Evolutionary conservation across 2,329 filamentous ascomycete genomes (phyloP).

Genomic region (Elsinoe arachidis): DNA sequence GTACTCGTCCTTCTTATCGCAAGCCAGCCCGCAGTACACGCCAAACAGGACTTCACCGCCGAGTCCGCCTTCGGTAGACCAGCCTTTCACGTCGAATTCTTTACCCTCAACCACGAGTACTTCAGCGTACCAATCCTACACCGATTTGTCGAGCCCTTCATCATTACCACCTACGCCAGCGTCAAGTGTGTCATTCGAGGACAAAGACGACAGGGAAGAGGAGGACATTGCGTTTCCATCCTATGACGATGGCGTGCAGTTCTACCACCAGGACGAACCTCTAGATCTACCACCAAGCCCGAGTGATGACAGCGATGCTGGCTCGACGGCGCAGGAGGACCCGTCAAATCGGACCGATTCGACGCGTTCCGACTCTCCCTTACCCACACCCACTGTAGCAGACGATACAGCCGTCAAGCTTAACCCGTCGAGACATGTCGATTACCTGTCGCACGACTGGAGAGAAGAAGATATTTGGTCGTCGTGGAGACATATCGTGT

Average conservation of each 20-base stretch:
- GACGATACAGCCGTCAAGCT: constrained; percentile 70
- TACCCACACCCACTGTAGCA: constrained; percentile 53
- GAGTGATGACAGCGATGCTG: constrained; percentile 15
- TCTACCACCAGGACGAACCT: constrained; percentile 18
- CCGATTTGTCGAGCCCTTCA: constrained; percentile 33
- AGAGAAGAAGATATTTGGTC: constrained; percentile 94
- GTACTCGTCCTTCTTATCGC: constrained; percentile 16
- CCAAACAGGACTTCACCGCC: constrained; percentile 11
- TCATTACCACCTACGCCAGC: constrained; percentile 56
- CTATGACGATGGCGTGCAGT: constrained; percentile 29
- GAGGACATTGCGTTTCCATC: constrained; percentile 38
- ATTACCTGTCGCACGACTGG: constrained; percentile 91
- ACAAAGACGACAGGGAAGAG: constrained; percentile 45
- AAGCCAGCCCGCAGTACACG: constrained; percentile 4
- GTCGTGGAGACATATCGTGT: constrained; percentile 88
- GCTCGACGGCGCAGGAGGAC: constrained; percentile 28
- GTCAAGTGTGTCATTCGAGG: constrained; percentile 54
- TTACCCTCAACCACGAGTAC: constrained; percentile 24
- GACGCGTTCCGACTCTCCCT: constrained; percentile 49
- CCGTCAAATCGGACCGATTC: constrained; percentile 50
- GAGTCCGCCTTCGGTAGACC: constrained; percentile 13
- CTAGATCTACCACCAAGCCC: constrained; percentile 32
- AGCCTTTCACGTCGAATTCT: constrained; percentile 22
- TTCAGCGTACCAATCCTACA: constrained; percentile 24
- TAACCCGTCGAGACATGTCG: constrained; percentile 80